Conservation (phyloP, 2,329 filamentous ascomycete species). For the Akanthomyces dipterigenus region DNA sequence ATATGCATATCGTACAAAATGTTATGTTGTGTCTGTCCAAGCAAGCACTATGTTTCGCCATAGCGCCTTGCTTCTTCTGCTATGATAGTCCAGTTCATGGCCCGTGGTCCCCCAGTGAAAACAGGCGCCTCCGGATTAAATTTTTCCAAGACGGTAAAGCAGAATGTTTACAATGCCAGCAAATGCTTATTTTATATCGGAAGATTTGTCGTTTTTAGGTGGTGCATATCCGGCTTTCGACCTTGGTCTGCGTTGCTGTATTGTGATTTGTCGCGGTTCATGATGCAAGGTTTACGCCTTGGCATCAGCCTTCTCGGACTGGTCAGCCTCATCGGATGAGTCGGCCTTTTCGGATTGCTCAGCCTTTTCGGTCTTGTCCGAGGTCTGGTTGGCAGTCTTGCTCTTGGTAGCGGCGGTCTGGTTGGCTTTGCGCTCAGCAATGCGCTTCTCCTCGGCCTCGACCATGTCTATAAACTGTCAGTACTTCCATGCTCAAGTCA, state of each 20-base stretch:
- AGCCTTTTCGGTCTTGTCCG: not conserved
- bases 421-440: constrained; percentile 34
- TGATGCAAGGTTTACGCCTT: not conserved
- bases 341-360: not conserved
- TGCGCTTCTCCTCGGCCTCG: constrained; percentile 63
- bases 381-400: not conserved
- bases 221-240: not conserved
- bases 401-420: not conserved
- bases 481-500: not conserved
- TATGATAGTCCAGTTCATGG: not conserved
- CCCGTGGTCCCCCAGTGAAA: not conserved
- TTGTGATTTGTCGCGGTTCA: not conserved
- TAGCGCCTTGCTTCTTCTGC: not conserved
- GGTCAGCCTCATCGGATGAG: not conserved
- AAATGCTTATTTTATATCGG: not conserved
- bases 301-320: not conserved
- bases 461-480: constrained; percentile 60
- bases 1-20: constrained; percentile 1
- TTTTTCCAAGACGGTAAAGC: not conserved
- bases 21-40: not conserved
- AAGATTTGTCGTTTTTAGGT: constrained; percentile 8
- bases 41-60: not conserved
- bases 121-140: not conserved
- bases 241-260: not conserved
- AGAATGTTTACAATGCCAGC: not conserved